Evolutionary conservation across 2,329 filamentous ascomycete species (phyloP), one percentile per base, ranked within the genome.

Genomic region (Periglandula ipomoeae): DNA sequence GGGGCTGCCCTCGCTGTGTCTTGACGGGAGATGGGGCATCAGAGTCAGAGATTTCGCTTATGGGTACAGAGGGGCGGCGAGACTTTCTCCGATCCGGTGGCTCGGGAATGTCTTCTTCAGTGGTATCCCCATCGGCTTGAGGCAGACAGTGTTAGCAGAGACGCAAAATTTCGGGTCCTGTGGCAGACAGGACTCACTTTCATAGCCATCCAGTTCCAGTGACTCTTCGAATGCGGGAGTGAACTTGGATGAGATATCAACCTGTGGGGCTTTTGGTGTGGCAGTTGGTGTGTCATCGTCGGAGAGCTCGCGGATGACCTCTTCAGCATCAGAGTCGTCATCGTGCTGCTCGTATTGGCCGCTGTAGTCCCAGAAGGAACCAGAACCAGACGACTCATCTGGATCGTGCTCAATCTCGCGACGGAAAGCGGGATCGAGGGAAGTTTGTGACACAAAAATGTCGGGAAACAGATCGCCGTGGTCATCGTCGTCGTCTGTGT

Each of bases 361-460:
- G 49, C 72, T 68, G 54, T 76, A 78, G 59, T 85, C 82, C 81
- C 81, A 85, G 58, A 79, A 84, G 1, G 78, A 81, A 37, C 71
- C 71, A 20, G 74, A 78, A 50, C 73, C 73, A 4, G 74, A 81
- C 0, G 74, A 76, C 52, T 80, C 76, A 45, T 78, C 72, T n/a
- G 70, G 69, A 54, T 87, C 81, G 53, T 78, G 75, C 61, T 89
- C 85, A 54, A 90, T 84, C 67, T 87, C 82, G 38, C 79, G 78
- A 54, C 85, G 84, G 59, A 91, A 81, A 46, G 76, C 75, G 5
- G 85, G 83, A 57, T 89, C 85, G 5, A 91, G 72, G 15, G 79
- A 75, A 59, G 81, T 84, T 65, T 89, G 85, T 44, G 85, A 81
- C 49, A 90, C 73, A 63, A 91, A 91, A 51, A 91, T 82, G 61